phyloP scores from a whole-genome alignment of 345 rosid genomes.

The rapeseed (Brassica napus) region DNA sequence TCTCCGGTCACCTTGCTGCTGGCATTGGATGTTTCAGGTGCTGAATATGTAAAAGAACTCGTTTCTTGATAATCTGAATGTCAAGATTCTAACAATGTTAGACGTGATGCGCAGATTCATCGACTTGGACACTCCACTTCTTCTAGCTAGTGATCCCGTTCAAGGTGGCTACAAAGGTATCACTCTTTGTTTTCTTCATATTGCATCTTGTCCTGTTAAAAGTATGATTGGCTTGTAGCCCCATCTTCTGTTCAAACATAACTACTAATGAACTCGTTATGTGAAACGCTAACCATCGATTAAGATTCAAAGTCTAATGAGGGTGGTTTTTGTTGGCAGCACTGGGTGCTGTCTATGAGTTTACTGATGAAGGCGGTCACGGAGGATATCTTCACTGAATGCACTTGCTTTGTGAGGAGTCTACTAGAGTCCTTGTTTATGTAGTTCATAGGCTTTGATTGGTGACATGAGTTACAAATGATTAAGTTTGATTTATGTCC shows the following conservation, averaged over 20 bases:
- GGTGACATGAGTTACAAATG: too few relatives aligned
- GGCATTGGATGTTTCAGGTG: constrained; percentile 87
- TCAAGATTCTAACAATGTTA: neutral
- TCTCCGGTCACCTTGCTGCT: constrained; percentile 92
- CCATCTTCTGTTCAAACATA: constrained; percentile 1
- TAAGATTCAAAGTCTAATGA: constrained; percentile 19
- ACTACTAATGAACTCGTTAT: neutral
- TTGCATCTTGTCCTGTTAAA: neutral
- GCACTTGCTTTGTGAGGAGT: constrained; percentile 53
- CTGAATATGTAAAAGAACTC: constrained; percentile 3
- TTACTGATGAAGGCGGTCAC: constrained; percentile 73
- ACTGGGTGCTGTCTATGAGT: constrained; percentile 72
- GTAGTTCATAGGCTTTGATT: too few relatives aligned
- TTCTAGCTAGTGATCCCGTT: constrained; percentile 88
- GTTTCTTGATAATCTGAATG: neutral
- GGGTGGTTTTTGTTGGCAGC: constrained; percentile 47
- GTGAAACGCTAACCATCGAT: neutral
- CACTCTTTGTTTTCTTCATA: neutral
- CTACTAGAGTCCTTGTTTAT: neutral
- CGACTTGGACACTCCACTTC: constrained; percentile 91
- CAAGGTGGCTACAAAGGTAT: constrained; percentile 84
- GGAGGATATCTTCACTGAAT: constrained; percentile 79
- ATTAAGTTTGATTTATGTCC: too few relatives aligned
- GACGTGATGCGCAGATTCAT: constrained; percentile 53
- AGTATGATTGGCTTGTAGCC: neutral